These are phyloP conservation scores for Suhomyces sp. DNA, from an alignment of 805 yeast species.

Conservation along the genomic window DNA sequence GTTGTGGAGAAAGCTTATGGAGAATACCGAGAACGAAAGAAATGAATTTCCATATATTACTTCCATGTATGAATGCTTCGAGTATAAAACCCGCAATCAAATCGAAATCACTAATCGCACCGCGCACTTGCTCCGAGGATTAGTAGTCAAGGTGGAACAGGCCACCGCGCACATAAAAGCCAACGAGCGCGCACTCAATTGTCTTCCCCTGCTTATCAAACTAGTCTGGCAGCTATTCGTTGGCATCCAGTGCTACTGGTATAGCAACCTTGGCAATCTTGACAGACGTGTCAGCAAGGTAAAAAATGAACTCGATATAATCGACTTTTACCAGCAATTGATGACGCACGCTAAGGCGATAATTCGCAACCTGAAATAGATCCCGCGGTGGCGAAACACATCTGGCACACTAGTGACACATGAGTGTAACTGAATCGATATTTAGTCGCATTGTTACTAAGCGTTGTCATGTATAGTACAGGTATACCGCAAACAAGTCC, in stretches of 20 bases:
- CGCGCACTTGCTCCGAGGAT: neutral
- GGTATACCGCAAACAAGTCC: neutral
- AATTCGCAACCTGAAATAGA: neutral
- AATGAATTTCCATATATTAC: conserved; percentile 1
- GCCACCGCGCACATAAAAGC: neutral
- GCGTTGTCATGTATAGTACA: neutral
- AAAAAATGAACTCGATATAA: neutral
- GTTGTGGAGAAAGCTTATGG: conserved; percentile 6
- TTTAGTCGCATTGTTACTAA: neutral
- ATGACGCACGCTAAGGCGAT: neutral
- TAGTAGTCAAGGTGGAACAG: neutral
- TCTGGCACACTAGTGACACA: neutral
- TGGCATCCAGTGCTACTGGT: neutral
- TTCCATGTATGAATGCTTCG: conserved; percentile 10
- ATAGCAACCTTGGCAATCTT: neutral
- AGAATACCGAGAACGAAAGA: neutral
- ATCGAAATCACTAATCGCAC: neutral
- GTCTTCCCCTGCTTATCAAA: neutral
- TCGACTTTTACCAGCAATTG: neutral
- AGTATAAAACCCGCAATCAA: conserved; percentile 5
- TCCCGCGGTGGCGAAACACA: neutral
- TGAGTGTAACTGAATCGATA: neutral
- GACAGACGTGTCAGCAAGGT: neutral
- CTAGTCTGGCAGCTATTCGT: neutral
- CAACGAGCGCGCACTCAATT: neutral